Conservation (phyloP, 2,329 filamentous ascomycete species). For the Apiospora marii region DNA sequence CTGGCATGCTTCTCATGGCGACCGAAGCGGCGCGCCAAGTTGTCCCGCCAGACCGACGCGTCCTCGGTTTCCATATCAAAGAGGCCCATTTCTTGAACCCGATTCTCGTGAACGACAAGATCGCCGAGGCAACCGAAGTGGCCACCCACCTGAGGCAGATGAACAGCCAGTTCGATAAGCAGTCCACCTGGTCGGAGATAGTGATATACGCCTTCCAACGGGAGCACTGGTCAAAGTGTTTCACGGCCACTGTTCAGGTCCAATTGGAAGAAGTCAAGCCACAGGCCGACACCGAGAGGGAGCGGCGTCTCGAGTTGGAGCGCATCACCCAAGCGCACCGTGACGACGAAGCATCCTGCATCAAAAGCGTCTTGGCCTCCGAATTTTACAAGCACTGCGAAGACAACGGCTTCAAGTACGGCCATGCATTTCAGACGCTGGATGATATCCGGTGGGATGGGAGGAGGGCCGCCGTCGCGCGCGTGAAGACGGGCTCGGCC, state of each 20-base stretch:
- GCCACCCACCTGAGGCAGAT: conserved; percentile 40
- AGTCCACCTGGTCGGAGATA: conserved; percentile 40
- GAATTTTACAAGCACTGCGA: conserved; percentile 40
- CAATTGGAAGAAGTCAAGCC: conserved; percentile 36
- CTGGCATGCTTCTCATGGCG: conserved; percentile 48
- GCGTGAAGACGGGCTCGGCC: conserved; percentile 28
- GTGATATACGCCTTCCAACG: conserved; percentile 38
- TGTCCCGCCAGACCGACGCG: conserved; percentile 27
- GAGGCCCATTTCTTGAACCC: conserved; percentile 42
- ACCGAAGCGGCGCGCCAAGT: conserved; percentile 46
- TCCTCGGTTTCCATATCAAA: conserved; percentile 41
- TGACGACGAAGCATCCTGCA: conserved; percentile 33
- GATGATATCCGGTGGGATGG: conserved; percentile 43
- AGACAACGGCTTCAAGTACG: conserved; percentile 42
- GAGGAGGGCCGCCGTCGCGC: conserved; percentile 33
- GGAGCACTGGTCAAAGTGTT: conserved; percentile 43
- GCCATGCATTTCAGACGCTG: conserved; percentile 41
- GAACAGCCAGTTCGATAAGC: conserved; percentile 35
- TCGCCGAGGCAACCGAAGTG: conserved; percentile 42
- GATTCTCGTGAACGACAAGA: conserved; percentile 40
- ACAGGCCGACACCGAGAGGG: conserved; percentile 32
- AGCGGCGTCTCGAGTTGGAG: conserved; percentile 29
- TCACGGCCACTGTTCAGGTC: conserved; percentile 40
- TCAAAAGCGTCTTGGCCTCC: conserved; percentile 35
- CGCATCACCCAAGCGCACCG: conserved; percentile 29